A percentile compares a stretch with the other conserved stretches of the same genome.
These are phyloP conservation scores for Suillus discolor DNA, from an alignment of 768 basidiomycete species.

Conservation along the genomic window DNA sequence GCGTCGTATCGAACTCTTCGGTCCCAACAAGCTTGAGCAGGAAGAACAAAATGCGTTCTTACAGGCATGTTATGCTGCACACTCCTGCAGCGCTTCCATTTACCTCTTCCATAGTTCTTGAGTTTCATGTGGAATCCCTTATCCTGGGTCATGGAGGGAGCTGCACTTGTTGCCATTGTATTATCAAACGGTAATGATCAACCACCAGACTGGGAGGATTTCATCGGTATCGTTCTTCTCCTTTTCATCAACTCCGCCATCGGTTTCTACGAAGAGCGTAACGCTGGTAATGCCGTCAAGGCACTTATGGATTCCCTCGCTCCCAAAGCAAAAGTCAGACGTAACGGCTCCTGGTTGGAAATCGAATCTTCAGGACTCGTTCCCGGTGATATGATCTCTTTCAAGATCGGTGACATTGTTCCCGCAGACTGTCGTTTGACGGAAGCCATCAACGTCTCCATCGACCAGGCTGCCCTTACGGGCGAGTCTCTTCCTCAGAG, in stretches of 20 bases:
- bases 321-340: constrained; percentile 94
- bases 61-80: constrained; percentile 53
- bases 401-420: constrained; percentile 99
- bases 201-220: constrained; percentile 97
- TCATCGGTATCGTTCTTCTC: constrained; percentile 92
- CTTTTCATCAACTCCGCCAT: constrained; percentile 94
- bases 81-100: background rate
- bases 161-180: constrained; percentile 91
- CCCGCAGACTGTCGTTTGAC: constrained; percentile 97
- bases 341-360: constrained; percentile 82
- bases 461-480: constrained; percentile 97
- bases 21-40: constrained; percentile 91
- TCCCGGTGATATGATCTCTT: constrained; percentile 94
- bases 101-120: constrained; percentile 57
- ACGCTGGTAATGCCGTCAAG: constrained; percentile 98
- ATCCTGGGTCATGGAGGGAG: constrained; percentile 99
- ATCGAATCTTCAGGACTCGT: constrained; percentile 90
- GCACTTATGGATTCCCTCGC: constrained; percentile 99
- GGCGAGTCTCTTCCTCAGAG: constrained; percentile 93
- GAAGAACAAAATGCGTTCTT: constrained; percentile 92
- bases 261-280: constrained; percentile 97
- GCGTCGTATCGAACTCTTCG: constrained; percentile 90
- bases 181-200: constrained; percentile 88
- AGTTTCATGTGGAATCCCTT: constrained; percentile 99
- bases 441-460: constrained; percentile 96